phyloP scores from a whole-genome alignment of 2,329 filamentous ascomycete species.

The Truncatella angustata region DNA sequence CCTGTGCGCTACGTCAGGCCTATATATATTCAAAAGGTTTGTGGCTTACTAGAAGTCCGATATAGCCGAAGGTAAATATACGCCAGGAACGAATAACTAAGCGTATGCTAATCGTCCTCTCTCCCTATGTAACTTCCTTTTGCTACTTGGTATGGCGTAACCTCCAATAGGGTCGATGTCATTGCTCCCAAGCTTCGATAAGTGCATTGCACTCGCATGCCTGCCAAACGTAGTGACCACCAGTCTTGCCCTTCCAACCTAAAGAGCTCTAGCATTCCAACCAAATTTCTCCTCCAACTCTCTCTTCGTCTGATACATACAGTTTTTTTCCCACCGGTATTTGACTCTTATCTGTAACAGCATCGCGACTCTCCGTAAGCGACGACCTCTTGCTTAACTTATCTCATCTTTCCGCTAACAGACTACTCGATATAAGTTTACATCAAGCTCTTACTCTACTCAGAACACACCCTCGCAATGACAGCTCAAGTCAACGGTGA shows the following conservation, averaged over 20 bases:
- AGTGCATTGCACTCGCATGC: background rate
- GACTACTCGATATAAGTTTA: background rate
- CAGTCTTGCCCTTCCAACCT: constrained; percentile 1
- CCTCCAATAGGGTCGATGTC: background rate
- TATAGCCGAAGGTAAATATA: background rate
- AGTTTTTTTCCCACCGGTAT: too few relatives aligned
- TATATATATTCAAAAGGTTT: too few relatives aligned
- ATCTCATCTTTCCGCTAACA: background rate
- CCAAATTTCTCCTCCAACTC: too few relatives aligned
- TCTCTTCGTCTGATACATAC: background rate
- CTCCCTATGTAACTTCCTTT: too few relatives aligned
- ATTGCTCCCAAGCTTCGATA: background rate
- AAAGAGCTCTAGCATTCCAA: background rate
- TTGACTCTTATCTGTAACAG: background rate
- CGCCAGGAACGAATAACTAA: background rate
- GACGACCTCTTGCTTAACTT: background rate
- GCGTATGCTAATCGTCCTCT: background rate
- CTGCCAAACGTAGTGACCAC: background rate
- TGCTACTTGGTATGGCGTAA: background rate
- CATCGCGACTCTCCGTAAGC: background rate
- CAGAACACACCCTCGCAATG: constrained; percentile 18
- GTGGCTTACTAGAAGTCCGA: too few relatives aligned
- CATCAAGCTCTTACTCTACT: background rate
- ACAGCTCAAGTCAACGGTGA: constrained; percentile 32
- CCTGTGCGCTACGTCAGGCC: too few relatives aligned